These are phyloP conservation scores for Physcomitrium patens DNA, from an alignment of 225 moss, liverwort and hornwort genomes.

Conservation along the genomic window DNA sequence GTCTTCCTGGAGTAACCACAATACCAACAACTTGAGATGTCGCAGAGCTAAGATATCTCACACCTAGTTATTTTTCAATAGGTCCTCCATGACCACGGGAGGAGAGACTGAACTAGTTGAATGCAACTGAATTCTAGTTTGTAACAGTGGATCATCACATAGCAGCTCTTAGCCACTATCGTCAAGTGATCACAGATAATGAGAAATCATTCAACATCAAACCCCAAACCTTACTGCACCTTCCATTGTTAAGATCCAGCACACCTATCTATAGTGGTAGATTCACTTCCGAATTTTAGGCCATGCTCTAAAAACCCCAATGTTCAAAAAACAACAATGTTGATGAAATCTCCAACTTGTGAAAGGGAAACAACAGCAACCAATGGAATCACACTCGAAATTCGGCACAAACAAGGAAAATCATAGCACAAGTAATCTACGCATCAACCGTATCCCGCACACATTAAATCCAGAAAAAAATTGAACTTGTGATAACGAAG, in stretches of 20 bases:
- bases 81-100: background rate
- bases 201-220: background rate
- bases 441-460: background rate
- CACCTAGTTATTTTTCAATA: background rate
- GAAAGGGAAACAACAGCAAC: background rate
- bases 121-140: slow-evolving; percentile 4
- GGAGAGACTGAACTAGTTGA: background rate
- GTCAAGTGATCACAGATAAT: background rate
- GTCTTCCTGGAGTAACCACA: slow-evolving; percentile 12
- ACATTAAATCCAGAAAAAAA: background rate
- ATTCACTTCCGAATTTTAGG: background rate
- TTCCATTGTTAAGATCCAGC: background rate
- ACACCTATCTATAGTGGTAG: background rate
- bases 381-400: background rate
- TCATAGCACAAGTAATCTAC: background rate
- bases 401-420: background rate
- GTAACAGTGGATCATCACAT: background rate
- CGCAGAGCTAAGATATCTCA: background rate
- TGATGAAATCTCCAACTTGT: background rate
- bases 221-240: background rate
- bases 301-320: background rate
- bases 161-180: background rate
- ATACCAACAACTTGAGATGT: background rate
- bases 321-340: background rate
- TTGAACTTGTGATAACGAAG: background rate